These are phyloP conservation scores for Bipolaris gigantea DNA, from an alignment of 2,329 filamentous ascomycete species.

Conservation along the genomic window DNA sequence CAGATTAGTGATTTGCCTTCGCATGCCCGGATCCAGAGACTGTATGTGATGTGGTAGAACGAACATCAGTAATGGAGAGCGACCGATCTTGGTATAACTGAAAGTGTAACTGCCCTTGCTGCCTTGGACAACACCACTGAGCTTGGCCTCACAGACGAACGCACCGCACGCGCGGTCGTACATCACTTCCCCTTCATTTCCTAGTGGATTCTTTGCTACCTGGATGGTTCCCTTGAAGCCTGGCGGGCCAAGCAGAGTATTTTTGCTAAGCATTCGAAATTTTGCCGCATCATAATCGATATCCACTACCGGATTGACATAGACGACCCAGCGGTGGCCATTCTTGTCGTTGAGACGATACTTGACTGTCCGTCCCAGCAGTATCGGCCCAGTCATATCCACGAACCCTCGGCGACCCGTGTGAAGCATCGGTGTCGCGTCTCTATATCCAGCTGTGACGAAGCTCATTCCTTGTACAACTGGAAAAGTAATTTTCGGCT, in stretches of 20 bases:
- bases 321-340: constrained; percentile 71
- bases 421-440: constrained; percentile 71
- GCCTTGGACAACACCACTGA: constrained; percentile 66
- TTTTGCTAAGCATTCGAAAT: constrained; percentile 65
- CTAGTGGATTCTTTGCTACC: constrained; percentile 72
- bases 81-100: constrained; percentile 71
- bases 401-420: constrained; percentile 71
- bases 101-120: constrained; percentile 68
- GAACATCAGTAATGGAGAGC: constrained; percentile 75
- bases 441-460: constrained; percentile 75
- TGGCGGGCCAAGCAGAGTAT: constrained; percentile 63
- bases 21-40: constrained; percentile 67
- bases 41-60: constrained; percentile 82
- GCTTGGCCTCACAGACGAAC: constrained; percentile 66
- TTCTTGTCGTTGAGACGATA: constrained; percentile 75
- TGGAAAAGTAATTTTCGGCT: constrained; percentile 72
- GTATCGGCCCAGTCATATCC: constrained; percentile 60
- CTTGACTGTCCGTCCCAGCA: constrained; percentile 70
- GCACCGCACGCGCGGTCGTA: constrained; percentile 77
- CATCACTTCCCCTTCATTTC: constrained; percentile 61
- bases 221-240: constrained; percentile 81
- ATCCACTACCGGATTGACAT: constrained; percentile 61
- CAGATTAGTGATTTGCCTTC: constrained; percentile 55
- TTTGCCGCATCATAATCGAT: constrained; percentile 61
- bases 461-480: constrained; percentile 89